phyloP scores from a whole-genome alignment of 768 basidiomycete genomes.

The Chalciporus chontae region DNA sequence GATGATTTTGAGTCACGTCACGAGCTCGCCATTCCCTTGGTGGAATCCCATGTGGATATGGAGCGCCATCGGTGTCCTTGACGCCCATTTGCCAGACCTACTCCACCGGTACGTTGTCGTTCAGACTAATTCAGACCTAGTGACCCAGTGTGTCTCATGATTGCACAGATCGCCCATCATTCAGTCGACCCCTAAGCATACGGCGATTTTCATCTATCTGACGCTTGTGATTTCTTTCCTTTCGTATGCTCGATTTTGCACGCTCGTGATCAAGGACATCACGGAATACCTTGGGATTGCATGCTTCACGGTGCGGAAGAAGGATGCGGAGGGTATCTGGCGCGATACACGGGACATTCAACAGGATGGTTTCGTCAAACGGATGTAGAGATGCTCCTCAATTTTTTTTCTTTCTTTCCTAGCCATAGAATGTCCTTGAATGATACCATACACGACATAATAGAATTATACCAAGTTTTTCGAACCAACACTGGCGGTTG shows the following conservation, averaged over 20 bases:
- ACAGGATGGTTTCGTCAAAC: constrained; percentile 23
- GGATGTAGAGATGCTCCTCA: constrained; percentile 8
- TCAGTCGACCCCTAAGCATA: constrained; percentile 60
- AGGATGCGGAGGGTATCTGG: constrained; percentile 70
- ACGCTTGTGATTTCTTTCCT: constrained; percentile 66
- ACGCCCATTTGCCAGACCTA: constrained; percentile 74
- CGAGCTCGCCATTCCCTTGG: constrained; percentile 75
- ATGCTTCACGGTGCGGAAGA: constrained; percentile 89
- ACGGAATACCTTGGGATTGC: constrained; percentile 92
- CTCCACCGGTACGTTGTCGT: constrained; percentile 54
- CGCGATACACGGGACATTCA: constrained; percentile 30
- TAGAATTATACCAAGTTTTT: not conserved
- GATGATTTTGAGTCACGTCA: constrained; percentile 93
- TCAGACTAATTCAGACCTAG: constrained; percentile 1
- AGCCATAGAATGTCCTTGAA: not conserved
- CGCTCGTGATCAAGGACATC: constrained; percentile 81
- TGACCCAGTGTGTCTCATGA: not conserved
- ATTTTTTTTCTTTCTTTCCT: not conserved
- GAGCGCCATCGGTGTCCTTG: constrained; percentile 71
- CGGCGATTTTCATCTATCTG: constrained; percentile 67
- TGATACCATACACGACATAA: not conserved
- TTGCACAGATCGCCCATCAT: constrained; percentile 63
- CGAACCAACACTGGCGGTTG: too few relatives aligned
- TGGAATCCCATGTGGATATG: constrained; percentile 89
- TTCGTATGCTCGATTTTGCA: constrained; percentile 74